Evolutionary conservation across 2,329 filamentous ascomycete genomes (phyloP).

Genomic region (Diaporthe caulivora): DNA sequence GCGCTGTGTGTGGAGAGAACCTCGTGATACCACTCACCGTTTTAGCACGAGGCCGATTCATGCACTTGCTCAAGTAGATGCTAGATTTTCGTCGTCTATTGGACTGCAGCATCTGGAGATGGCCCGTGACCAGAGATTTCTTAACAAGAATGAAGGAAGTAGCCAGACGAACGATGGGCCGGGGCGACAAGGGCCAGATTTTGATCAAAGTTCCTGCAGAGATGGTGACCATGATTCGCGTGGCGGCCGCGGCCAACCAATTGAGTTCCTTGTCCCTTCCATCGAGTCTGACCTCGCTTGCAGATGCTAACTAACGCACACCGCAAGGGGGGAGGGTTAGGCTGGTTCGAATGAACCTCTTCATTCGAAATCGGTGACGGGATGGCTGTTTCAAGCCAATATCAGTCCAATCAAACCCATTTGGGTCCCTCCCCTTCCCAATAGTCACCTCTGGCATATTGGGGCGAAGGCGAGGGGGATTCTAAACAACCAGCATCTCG

Average conservation of each 20-base stretch:
- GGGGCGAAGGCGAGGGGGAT: not conserved
- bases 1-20: constrained; percentile 13
- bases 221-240: constrained; percentile 12
- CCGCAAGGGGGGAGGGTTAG: not conserved
- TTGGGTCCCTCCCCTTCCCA: not conserved
- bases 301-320: constrained; percentile 4
- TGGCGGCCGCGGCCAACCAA: constrained; percentile 10
- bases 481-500: not conserved
- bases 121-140: constrained; percentile 6
- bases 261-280: not conserved
- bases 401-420: constrained; percentile 18
- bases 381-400: constrained; percentile 29
- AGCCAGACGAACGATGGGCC: not conserved
- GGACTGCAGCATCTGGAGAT: not conserved
- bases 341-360: constrained; percentile 9
- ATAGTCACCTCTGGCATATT: not conserved
- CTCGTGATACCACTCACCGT: constrained; percentile 25
- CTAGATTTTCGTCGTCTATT: constrained; percentile 28
- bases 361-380: constrained; percentile 19
- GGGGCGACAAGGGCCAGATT: not conserved
- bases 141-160: not conserved
- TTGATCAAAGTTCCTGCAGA: constrained; percentile 16
- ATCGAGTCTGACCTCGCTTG: constrained; percentile 21
- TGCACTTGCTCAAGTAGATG: constrained; percentile 23
- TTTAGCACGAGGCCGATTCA: constrained; percentile 19